Conservation (phyloP, 2,329 filamentous ascomycete species). For the Aspergillus ustus region DNA sequence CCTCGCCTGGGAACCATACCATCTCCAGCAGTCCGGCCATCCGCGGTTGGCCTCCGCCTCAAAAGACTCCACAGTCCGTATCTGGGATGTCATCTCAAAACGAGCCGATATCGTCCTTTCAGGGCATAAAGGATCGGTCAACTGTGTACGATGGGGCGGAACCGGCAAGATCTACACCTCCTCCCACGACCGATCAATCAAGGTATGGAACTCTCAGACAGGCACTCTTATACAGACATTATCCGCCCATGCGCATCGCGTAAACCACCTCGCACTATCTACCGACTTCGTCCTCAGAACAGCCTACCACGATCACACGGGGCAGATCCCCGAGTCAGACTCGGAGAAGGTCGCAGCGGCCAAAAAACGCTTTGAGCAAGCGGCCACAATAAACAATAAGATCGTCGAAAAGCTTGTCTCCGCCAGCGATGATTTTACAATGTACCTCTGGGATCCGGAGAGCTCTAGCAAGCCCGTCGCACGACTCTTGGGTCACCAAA, state of each 20-base stretch:
- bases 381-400: slow-evolving; percentile 74
- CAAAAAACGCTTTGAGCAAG: slow-evolving; percentile 81
- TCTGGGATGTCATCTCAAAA: slow-evolving; percentile 83
- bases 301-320: slow-evolving; percentile 82
- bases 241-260: slow-evolving; percentile 85
- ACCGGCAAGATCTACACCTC: slow-evolving; percentile 80
- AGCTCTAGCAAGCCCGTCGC: slow-evolving; percentile 80
- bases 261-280: slow-evolving; percentile 92
- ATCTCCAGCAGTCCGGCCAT: slow-evolving; percentile 73
- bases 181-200: slow-evolving; percentile 90
- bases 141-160: slow-evolving; percentile 95
- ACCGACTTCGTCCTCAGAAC: slow-evolving; percentile 90
- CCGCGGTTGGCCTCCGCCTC: slow-evolving; percentile 83
- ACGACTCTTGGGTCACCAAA: slow-evolving; percentile 91
- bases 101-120: slow-evolving; percentile 80
- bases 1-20: slow-evolving; percentile 91
- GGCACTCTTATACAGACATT: slow-evolving; percentile 82
- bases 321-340: slow-evolving; percentile 68
- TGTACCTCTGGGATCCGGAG: slow-evolving; percentile 91
- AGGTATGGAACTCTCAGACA: slow-evolving; percentile 81
- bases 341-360: slow-evolving; percentile 77
- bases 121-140: slow-evolving; percentile 86
- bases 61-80: slow-evolving; percentile 84
- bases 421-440: slow-evolving; percentile 92
- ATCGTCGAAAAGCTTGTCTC: slow-evolving; percentile 85